These are phyloP conservation scores for Infundibulicybe gibba DNA, from an alignment of 768 basidiomycete genomes.

Conservation along the genomic window DNA sequence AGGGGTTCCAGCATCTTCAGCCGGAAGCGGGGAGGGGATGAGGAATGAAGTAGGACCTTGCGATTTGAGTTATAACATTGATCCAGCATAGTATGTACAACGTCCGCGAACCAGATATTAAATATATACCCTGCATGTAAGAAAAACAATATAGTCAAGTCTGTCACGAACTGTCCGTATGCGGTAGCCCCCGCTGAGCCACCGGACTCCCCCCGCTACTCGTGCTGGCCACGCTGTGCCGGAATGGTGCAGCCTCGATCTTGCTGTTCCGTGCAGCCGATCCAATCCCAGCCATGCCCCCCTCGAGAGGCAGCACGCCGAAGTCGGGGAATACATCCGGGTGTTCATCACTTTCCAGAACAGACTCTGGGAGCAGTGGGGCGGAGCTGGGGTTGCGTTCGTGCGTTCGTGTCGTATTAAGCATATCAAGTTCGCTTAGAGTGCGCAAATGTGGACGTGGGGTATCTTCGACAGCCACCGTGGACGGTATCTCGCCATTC, in stretches of 20 bases:
- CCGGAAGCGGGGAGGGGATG: too few relatives aligned
- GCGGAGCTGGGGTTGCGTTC: conserved; percentile 10
- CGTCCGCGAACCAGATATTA: too few relatives aligned
- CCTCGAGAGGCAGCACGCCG: conserved; percentile 9
- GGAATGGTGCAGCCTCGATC: conserved; percentile 8
- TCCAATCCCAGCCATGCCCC: conserved; percentile 44
- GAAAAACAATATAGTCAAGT: too few relatives aligned
- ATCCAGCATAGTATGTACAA: too few relatives aligned
- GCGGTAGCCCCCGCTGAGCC: too few relatives aligned
- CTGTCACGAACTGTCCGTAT: too few relatives aligned
- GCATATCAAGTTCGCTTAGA: conserved; percentile 20
- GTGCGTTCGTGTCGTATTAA: conserved; percentile 18
- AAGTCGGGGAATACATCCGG: conserved; percentile 16
- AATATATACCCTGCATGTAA: too few relatives aligned
- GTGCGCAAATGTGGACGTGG: conserved; percentile 16
- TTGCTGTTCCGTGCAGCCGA: conserved; percentile 32
- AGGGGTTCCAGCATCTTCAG: too few relatives aligned
- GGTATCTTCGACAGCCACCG: not conserved
- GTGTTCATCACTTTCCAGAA: conserved; percentile 3
- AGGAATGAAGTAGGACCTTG: too few relatives aligned
- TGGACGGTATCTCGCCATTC: conserved; percentile 3
- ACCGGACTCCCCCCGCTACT: conserved; percentile 6
- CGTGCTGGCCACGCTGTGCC: conserved; percentile 8
- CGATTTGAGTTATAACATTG: too few relatives aligned
- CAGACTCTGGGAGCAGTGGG: not conserved